Evolutionary conservation across 2,329 filamentous ascomycete genomes (phyloP), one percentile per base, ranked within the genome.

Genomic region (Ambrosiella xylebori): DNA sequence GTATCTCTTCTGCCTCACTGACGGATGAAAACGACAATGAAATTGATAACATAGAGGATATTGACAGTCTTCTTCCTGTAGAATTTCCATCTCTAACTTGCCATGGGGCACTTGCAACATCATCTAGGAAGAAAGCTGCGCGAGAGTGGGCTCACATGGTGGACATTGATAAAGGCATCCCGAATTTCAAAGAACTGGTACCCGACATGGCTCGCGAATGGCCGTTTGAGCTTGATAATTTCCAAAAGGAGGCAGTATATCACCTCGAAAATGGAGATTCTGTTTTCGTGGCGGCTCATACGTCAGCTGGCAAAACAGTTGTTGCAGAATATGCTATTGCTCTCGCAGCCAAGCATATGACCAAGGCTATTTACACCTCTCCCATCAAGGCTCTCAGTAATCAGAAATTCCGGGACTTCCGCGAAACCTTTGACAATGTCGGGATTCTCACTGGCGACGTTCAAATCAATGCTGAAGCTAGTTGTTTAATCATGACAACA

Each of bases 81-180:
- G 93, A 98, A 66, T 98, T 96, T 65, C 90, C 93, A 1, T 86
- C 94, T 11, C 70, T 98, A 6, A 87, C 94, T 63, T 88, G 93
- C 8, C 86, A 85, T 66, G 83, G 84, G n/a, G 78, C 81, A 19
- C 79, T 96, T 37, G 78, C 85, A 17, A 74, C 84, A 56, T 83
- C 86, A 7, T 80, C 82, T 61, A 76, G 82, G 61, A 86, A 84
- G 66, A 86, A 85, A 65, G 81, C 81, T 44, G 86, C 86, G 6
- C 84, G 80, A 65, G 88, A 97, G 71, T 98, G 93, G 91, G 93
- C 93, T 56, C 93, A 98, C 71, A 95, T 98, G 82, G 91, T 98
- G 1, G 91, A 98, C 68, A 85, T 97, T 64, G 90, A 91, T 65
- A 81, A 88, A 61, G 87, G 91, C 56, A 94, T 97, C 65, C 77